phyloP scores from a whole-genome alignment of 2,329 filamentous ascomycete species.

The Paramyrothecium roridum region DNA sequence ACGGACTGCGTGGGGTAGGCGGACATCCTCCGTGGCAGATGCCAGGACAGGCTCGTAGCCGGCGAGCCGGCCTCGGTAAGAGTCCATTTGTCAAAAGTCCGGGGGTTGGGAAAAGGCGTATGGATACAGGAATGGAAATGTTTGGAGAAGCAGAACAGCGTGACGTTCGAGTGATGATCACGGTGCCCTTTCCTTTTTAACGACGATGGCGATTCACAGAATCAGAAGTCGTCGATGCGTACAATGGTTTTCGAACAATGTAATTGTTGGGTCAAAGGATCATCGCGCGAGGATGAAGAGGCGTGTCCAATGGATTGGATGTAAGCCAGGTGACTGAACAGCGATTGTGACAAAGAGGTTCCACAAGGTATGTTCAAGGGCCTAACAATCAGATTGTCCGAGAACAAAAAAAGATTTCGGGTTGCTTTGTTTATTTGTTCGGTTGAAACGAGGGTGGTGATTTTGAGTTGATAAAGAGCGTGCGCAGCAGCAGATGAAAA shows the following conservation, averaged over 20 bases:
- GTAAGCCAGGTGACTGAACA: background rate
- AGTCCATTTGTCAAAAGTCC: slow-evolving; percentile 25
- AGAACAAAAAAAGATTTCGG: no score
- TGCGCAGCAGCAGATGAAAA: background rate
- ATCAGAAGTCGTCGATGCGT: background rate
- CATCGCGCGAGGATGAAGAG: background rate
- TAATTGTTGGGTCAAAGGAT: background rate
- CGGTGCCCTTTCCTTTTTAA: background rate
- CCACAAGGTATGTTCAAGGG: background rate
- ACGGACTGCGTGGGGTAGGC: slow-evolving; percentile 20
- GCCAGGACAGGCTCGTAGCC: slow-evolving; percentile 23
- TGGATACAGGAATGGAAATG: background rate
- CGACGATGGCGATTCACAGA: background rate
- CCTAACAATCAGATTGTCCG: no score
- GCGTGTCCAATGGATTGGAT: no score
- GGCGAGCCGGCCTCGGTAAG: slow-evolving; percentile 25
- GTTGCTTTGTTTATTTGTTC: no score
- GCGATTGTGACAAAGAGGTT: background rate
- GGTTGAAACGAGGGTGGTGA: no score
- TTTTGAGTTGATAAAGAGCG: background rate
- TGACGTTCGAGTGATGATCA: background rate
- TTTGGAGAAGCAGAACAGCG: background rate
- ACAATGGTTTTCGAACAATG: background rate
- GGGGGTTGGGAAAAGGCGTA: slow-evolving; percentile 6
- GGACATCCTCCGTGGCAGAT: slow-evolving; percentile 26